Evolutionary conservation across 2,329 filamentous ascomycete genomes (phyloP), one percentile per base, ranked within the genome.

Genomic region (Fusarium luffae): DNA sequence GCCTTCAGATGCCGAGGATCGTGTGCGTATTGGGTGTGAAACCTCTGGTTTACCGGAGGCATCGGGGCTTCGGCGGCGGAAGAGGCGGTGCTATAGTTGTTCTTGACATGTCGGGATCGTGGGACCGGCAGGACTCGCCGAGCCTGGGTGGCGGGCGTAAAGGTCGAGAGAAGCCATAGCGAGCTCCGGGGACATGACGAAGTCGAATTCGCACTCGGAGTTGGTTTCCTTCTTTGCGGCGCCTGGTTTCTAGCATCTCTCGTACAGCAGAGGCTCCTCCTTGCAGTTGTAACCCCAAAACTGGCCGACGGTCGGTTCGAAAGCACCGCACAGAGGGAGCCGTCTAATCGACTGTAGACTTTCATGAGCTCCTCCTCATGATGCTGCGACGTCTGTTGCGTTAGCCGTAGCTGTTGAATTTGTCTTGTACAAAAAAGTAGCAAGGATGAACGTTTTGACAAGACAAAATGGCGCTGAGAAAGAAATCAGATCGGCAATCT

Each of bases 331-430:
- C 84, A 86, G 82, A 86, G 84, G 82, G 85, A 85, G 82, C 85
- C 81, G 80, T 88, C 85, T 80, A 88, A 83, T 85, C 84, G 85
- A 81, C 82, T 84, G 75, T 83, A 80, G 81, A 84, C 81, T 85
- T 84, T 88, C 87, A 89, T 89, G 85, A 82, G 86, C 80, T 83
- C 81, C 81, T 84, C 82, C 78, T 82, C 85, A 86, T 86, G 79
- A 71, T 82, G 76, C 62, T 70, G 69, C 61, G 69, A 61, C 63
- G 59, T 52, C 50, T 54, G 63, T 66, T 47, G 28, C 56, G 54
- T 67, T 52, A 56, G 59, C 60, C 58, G 68, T 55, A 63, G 59
- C 55, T 42, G 5, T 40, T 27, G 23, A 11, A 9, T 52, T 54
- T 55, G 50, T 37, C 49, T 49, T 37, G 51, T 32, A 21, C 13